phyloP scores from a whole-genome alignment of 1,284 basidiomycete genomes.

The Pholiota adiposa region DNA sequence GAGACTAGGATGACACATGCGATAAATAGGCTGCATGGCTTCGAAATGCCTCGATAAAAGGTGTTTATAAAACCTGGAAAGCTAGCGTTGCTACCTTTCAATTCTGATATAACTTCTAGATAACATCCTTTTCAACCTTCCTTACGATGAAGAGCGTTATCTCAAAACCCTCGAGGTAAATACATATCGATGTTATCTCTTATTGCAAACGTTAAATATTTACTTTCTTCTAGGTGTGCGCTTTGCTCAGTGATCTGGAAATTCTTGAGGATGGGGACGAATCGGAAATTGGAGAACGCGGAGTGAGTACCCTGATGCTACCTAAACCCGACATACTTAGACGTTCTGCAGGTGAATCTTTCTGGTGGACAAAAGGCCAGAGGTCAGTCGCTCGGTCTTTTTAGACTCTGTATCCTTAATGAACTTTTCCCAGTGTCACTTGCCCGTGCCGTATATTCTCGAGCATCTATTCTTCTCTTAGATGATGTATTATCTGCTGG shows the following conservation, averaged over 20 bases:
- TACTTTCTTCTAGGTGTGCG: constrained; percentile 38
- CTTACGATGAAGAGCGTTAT: constrained; percentile 81
- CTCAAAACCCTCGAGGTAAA: constrained; percentile 69
- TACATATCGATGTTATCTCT: background rate
- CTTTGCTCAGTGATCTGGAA: constrained; percentile 74
- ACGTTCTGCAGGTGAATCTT: constrained; percentile 68
- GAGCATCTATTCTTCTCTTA: constrained; percentile 70
- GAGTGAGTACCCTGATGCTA: constrained; percentile 45
- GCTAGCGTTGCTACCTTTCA: background rate
- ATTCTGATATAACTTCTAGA: constrained; percentile 46
- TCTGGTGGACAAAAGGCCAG: constrained; percentile 96
- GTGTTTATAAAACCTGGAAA: constrained; percentile 34
- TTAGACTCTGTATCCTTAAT: background rate
- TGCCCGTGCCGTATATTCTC: constrained; percentile 69
- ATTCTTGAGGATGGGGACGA: constrained; percentile 96
- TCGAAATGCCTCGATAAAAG: constrained; percentile 90
- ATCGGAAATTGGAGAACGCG: constrained; percentile 89
- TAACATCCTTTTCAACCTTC: constrained; percentile 91
- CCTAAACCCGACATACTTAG: background rate
- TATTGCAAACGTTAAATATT: background rate
- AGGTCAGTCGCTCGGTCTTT: constrained; percentile 43
- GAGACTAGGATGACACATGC: background rate
- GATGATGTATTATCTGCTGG: constrained; percentile 88
- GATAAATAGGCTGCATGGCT: constrained; percentile 70
- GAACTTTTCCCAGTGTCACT: constrained; percentile 65